Conservation (phyloP, 208 protist genomes). For the Wallacemonas sp. region DNA sequence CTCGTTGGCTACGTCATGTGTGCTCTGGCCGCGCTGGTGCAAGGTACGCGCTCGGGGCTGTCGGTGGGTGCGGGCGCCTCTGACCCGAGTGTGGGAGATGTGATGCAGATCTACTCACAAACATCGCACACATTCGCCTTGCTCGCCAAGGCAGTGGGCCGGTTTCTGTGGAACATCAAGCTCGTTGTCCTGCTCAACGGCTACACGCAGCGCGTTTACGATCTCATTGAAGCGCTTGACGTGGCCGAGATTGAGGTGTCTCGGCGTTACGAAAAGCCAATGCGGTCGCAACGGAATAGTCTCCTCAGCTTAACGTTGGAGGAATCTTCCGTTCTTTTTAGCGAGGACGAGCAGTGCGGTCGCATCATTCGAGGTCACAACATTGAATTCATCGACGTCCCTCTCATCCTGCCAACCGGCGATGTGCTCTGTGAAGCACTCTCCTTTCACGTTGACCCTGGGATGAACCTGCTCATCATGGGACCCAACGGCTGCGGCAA, state of each 20-base stretch:
- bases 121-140: conserved; percentile 43
- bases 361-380: conserved; percentile 50
- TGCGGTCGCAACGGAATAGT: conserved; percentile 18
- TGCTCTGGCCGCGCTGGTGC: conserved; percentile 18
- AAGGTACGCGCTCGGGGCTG: too few species aligned
- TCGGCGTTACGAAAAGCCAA: conserved; percentile 24
- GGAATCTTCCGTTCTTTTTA: not conserved
- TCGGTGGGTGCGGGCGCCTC: not conserved
- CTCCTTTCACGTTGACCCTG: conserved; percentile 74
- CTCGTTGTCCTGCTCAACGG: conserved; percentile 40
- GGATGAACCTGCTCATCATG: conserved; percentile 90
- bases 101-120: conserved; percentile 25
- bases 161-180: conserved; percentile 50
- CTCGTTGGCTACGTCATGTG: conserved; percentile 49
- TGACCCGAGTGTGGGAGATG: conserved; percentile 13
- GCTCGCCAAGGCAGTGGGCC: conserved; percentile 41
- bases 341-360: conserved; percentile 15
- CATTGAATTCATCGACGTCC: conserved; percentile 82
- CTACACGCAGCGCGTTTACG: conserved; percentile 56
- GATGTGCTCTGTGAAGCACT: conserved; percentile 60
- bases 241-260: conserved; percentile 26
- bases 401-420: conserved; percentile 57
- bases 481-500: conserved; percentile 93
- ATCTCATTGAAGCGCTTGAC: conserved; percentile 45
- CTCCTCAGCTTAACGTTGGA: conserved; percentile 9